Evolutionary conservation across 2,329 filamentous ascomycete species (phyloP).

Genomic region (Curvularia sp.): DNA sequence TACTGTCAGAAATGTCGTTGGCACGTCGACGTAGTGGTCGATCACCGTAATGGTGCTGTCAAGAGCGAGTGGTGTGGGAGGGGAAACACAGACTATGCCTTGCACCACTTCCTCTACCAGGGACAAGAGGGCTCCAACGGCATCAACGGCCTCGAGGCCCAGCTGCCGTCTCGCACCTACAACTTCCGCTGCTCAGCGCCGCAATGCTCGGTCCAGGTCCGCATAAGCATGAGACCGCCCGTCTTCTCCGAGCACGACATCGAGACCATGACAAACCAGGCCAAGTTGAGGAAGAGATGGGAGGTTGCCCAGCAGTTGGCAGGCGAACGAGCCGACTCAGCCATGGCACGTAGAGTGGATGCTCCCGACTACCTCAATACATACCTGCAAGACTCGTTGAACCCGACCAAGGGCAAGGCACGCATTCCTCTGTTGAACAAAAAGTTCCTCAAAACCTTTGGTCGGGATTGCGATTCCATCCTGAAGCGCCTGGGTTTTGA

Average conservation of each 20-base stretch:
- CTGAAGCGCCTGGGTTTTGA: constrained; percentile 66
- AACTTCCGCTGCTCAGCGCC: constrained; percentile 66
- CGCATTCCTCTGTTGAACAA: constrained; percentile 68
- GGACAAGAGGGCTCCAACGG: constrained; percentile 25
- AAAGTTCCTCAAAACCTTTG: constrained; percentile 69
- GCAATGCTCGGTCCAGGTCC: constrained; percentile 63
- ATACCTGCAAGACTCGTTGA: constrained; percentile 67
- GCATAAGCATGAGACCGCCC: constrained; percentile 61
- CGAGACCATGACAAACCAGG: constrained; percentile 62
- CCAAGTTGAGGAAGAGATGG: constrained; percentile 61
- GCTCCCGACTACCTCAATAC: constrained; percentile 64
- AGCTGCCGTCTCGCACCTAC: constrained; percentile 36
- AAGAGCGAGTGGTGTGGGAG: constrained; percentile 52
- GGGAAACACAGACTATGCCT: constrained; percentile 57
- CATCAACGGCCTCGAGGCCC: constrained; percentile 24
- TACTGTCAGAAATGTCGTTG: constrained; percentile 68
- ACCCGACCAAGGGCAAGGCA: constrained; percentile 58
- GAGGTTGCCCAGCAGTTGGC: constrained; percentile 60
- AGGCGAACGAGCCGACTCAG: constrained; percentile 62
- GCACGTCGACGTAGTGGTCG: constrained; percentile 66
- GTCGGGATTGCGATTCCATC: constrained; percentile 65
- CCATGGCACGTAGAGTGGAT: constrained; percentile 60
- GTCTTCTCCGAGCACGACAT: constrained; percentile 59
- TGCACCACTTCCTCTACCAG: constrained; percentile 66
- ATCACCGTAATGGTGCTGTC: constrained; percentile 55